Base-by-base conservation (phyloP, 1,284 basidiomycete genomes). In the Austroboletus novae-zelandiae region DNA sequence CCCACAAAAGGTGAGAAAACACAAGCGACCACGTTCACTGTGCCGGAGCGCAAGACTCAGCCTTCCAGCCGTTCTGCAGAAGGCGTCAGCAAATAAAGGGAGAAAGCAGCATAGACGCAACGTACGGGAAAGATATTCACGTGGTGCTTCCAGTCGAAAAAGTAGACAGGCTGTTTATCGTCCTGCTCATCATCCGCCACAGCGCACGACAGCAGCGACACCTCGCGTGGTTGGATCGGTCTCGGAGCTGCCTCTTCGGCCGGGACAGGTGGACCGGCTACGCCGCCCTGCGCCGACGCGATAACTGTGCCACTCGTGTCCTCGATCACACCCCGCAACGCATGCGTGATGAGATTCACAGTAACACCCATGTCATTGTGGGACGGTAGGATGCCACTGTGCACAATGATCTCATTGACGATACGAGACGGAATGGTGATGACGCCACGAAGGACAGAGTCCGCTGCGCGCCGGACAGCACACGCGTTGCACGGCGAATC, bases 401-500 rank as follows among this genome's bases (percentile, higher is more conserved):
- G 40, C 13, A 57, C 48, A 34, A 64, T 43, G 48, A 64, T 53
- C 0, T 61, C 49, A 23, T 59, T 50, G 47, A 64, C 42, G 43
- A 65, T 48, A 4, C 32, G 45, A n/a, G 27, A 47, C 1, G 60
- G 54, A 10, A 62, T 50, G 30, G 52, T 49, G 43, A 62, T 64
- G 17, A 58, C 48, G 1, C 63, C 61, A n/a, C 52, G 61, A 23
- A 66, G 30, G 8, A 64, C 2, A 0, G 63, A 45, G 15, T 44
- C 50, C 0, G 32, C 39, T 5, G 43, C 36, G 17, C 61, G 63
- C 20, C 61, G 61, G 9, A 40, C 17, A 17, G 50, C 51, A 39
- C 61, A 65, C 15, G 60, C 63, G 32, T 55, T 53, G 47, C 61
- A 65, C 3, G 61, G 52, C 0, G 63, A 60, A 15, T 44, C 47